These are phyloP conservation scores for Auriscalpium vulgare DNA, from an alignment of 768 basidiomycete species.

Conservation along the genomic window DNA sequence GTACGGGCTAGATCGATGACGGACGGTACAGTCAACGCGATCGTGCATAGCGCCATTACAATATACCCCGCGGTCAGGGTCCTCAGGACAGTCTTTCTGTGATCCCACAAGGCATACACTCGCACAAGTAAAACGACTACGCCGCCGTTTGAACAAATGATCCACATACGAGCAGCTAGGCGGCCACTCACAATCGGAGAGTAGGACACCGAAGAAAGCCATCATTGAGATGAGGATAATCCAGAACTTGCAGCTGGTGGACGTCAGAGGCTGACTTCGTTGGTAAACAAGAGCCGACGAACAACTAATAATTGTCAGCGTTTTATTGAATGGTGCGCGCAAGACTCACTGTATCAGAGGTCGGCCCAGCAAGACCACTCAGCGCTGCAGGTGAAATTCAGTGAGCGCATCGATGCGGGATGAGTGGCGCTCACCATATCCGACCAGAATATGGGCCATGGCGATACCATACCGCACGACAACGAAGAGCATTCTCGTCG, in stretches of 20 bases:
- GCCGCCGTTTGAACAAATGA: background rate
- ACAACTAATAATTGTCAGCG: background rate
- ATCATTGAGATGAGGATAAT: background rate
- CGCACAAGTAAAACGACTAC: background rate
- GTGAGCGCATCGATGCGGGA: background rate
- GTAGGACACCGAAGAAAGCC: background rate
- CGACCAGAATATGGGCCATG: background rate
- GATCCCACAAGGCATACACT: background rate
- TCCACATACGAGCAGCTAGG: background rate
- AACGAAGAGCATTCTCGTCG: background rate
- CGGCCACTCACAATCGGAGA: background rate
- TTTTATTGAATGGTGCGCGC: background rate
- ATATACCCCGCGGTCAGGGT: background rate
- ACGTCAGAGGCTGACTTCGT: background rate
- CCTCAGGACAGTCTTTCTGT: background rate
- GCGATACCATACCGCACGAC: background rate
- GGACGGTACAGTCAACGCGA: background rate
- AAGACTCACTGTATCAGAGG: background rate
- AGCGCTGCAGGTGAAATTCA: background rate
- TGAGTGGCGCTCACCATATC: background rate
- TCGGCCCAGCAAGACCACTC: background rate
- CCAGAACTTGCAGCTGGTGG: background rate
- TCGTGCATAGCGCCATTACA: background rate
- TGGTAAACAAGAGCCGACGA: background rate
- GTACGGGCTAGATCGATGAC: background rate